Evolutionary conservation across 495 filamentous ascomycete species (phyloP).

Genomic region (Xylaria curta): DNA sequence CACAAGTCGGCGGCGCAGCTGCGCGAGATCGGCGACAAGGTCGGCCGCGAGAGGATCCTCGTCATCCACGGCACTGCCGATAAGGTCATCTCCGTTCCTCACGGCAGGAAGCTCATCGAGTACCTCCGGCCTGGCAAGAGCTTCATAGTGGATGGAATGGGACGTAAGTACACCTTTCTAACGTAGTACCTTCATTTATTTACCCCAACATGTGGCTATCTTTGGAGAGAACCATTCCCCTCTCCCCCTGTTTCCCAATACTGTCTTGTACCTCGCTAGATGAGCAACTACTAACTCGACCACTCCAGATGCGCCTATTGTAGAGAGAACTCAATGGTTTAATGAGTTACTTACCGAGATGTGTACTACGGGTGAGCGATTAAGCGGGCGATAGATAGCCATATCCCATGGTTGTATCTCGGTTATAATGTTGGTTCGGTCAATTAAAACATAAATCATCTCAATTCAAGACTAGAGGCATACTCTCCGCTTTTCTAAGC

Average conservation of each 20-base stretch:
- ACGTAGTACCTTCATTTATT: neutral
- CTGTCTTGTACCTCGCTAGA: too few species aligned
- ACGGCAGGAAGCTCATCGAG: slow-evolving; percentile 65
- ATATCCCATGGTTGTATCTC: neutral
- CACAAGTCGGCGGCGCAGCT: slow-evolving; percentile 71
- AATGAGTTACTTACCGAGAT: slow-evolving; percentile 63
- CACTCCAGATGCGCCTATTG: slow-evolving; percentile 59
- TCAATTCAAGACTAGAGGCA: neutral
- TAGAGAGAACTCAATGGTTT: slow-evolving; percentile 68
- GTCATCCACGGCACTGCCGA: slow-evolving; percentile 77
- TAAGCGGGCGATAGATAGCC: slow-evolving; percentile 36
- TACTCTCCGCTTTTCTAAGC: slow-evolving; percentile 10
- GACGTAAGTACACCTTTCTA: slow-evolving; percentile 44
- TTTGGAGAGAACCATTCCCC: neutral
- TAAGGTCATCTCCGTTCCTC: slow-evolving; percentile 73
- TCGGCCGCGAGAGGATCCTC: slow-evolving; percentile 75
- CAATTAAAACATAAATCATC: neutral
- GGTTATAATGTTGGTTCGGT: neutral
- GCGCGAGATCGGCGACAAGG: slow-evolving; percentile 62
- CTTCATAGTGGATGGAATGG: slow-evolving; percentile 66
- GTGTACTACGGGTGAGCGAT: slow-evolving; percentile 44
- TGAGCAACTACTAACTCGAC: neutral
- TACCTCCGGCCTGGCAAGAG: slow-evolving; percentile 56
- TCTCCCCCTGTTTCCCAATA: neutral
- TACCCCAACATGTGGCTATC: neutral